Evolutionary conservation across 1,284 basidiomycete species (phyloP).

Genomic region (Phellopilus nigrolimitatus): DNA sequence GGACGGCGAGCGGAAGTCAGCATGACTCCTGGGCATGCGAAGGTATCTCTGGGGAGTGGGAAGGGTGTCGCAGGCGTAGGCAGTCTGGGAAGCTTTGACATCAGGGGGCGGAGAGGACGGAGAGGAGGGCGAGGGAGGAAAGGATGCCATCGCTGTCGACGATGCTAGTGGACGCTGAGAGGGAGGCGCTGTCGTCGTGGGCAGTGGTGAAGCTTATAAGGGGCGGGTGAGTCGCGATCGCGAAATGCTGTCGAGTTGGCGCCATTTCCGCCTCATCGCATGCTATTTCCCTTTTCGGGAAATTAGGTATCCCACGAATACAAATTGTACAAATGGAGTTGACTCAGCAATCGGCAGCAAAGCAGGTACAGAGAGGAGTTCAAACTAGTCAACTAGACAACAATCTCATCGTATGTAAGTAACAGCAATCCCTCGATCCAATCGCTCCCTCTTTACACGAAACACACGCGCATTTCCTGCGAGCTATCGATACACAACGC

Average conservation of each 20-base stretch:
- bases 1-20: conserved; percentile 33
- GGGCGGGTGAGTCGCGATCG: background rate
- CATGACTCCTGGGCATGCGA: conserved; percentile 10
- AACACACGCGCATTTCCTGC: conserved; percentile 11
- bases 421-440: conserved; percentile 4
- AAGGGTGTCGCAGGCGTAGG: conserved; percentile 66
- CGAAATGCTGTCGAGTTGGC: background rate
- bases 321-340: too few relatives aligned
- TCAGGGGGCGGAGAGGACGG: too few relatives aligned
- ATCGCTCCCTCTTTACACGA: background rate
- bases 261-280: background rate
- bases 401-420: conserved; percentile 14
- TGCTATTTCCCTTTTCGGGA: background rate
- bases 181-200: background rate
- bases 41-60: conserved; percentile 44
- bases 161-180: background rate
- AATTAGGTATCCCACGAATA: background rate
- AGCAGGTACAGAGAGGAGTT: background rate
- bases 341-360: background rate
- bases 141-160: conserved; percentile 1
- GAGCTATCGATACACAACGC: conserved; percentile 20
- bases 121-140: conserved; percentile 8
- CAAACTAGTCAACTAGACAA: conserved; percentile 1
- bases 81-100: conserved; percentile 23
- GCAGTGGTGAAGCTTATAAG: background rate